Evolutionary conservation across 1,139 yeast genomes (phyloP), one percentile per base, ranked within the genome.

Genomic region (Pichia sp.): DNA sequence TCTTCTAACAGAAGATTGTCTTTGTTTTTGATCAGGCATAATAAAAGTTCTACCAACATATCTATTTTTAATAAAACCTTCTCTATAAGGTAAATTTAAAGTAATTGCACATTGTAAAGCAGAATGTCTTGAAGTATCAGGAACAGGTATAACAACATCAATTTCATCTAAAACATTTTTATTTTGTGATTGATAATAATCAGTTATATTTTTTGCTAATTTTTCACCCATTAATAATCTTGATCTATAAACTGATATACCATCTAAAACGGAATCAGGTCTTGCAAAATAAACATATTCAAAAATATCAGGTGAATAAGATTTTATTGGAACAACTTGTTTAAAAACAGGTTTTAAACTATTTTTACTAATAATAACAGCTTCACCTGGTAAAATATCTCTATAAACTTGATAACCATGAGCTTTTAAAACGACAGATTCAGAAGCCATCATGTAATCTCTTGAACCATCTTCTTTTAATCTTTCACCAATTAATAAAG

Each of bases 211-310:
- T 38, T 70, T 66, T 9, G 97, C 98, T 45, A 91, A 72, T 59
- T 83, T 85, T 51, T 74, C 79, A 53, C 99, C 99, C 98, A 93
- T 93, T 49, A 80, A 89, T 50, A 91, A 73, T 62, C 98, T 80
- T 26, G 95, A 80, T 56, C 91, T 80, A 66, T 91, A 93, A 24
- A 91, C 97, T 14, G 95, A 84, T 38, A 89, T 82, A 18, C 98
- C 98, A 62, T 91, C 99, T 56, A 89, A 68, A 31, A 91, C 95
- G 35, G 95, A 83, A 62, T 91, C 99, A 0, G 97, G 96, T 61
- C 99, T 79, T 23, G 98, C 97, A 68, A 91, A 91, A 66, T 91
- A 91, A 35, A 91, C 99, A 60, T 88, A 93, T 66, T 91, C 99
- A 56, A 91, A 91, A 52, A 91, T 80, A 66, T 93, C 98, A 3